These are phyloP conservation scores for Calonectria hongkongensis DNA, from an alignment of 2,329 filamentous ascomycete genomes.

Conservation along the genomic window DNA sequence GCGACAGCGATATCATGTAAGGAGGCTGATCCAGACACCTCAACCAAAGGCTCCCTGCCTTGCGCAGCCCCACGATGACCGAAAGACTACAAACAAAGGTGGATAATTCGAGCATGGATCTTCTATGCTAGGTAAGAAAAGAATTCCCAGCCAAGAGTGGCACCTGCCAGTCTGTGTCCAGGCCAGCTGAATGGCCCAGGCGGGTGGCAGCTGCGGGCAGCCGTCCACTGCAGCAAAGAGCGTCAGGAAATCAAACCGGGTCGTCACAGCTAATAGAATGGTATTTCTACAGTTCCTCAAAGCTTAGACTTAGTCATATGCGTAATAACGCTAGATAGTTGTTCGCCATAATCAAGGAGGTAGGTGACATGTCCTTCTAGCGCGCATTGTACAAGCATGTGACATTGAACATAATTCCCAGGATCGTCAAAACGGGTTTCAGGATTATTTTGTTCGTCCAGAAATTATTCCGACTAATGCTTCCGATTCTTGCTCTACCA, in stretches of 20 bases:
- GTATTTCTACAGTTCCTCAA: too few species aligned
- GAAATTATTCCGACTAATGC: neutral
- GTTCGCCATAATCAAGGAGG: neutral
- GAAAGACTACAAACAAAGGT: neutral
- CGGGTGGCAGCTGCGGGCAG: slow-evolving; percentile 24
- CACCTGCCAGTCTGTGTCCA: slow-evolving; percentile 12
- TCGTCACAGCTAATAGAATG: too few species aligned
- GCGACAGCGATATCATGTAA: neutral
- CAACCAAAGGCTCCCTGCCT: slow-evolving; percentile 1
- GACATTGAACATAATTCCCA: neutral
- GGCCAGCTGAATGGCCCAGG: neutral
- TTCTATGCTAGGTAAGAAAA: slow-evolving; percentile 27
- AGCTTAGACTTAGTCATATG: neutral
- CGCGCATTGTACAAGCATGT: too few species aligned
- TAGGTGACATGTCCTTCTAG: neutral
- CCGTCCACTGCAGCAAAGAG: neutral
- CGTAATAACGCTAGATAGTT: neutral
- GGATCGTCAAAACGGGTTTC: neutral
- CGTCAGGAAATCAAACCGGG: neutral
- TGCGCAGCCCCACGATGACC: neutral
- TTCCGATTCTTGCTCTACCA: neutral
- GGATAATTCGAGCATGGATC: neutral
- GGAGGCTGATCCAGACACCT: neutral
- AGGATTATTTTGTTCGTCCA: neutral
- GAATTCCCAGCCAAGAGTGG: slow-evolving; percentile 19